phyloP scores from a whole-genome alignment of 1,284 basidiomycete species.

The Vanrija sp. region DNA sequence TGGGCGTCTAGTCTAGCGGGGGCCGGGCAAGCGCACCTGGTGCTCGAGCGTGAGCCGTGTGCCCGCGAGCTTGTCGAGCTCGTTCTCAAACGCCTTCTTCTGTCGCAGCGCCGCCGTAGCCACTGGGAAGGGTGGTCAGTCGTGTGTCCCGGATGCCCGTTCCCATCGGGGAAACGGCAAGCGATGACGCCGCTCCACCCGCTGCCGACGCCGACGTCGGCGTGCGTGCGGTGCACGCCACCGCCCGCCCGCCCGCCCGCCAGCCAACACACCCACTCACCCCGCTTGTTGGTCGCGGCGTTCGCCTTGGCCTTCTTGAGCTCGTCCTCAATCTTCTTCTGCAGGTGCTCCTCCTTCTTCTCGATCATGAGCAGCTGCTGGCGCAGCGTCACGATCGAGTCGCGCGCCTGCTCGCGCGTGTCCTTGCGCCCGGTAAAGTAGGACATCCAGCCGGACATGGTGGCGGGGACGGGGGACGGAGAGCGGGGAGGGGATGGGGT shows the following conservation, averaged over 20 bases:
- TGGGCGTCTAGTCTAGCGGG: too few species aligned
- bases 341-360: slow-evolving; percentile 97
- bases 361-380: slow-evolving; percentile 92
- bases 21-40: slow-evolving; percentile 57
- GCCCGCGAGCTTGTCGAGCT: slow-evolving; percentile 82
- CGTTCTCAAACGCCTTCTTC: slow-evolving; percentile 82
- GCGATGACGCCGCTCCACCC: not conserved
- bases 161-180: too few species aligned
- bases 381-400: slow-evolving; percentile 80
- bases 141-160: too few species aligned
- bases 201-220: not conserved
- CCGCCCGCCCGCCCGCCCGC: not conserved
- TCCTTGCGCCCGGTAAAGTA: slow-evolving; percentile 69
- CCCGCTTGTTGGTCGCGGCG: slow-evolving; percentile 87
- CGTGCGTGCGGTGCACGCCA: not conserved
- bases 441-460: slow-evolving; percentile 84
- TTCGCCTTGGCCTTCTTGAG: slow-evolving; percentile 86
- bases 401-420: slow-evolving; percentile 71
- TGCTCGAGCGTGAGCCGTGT: slow-evolving; percentile 90
- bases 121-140: slow-evolving; percentile 51
- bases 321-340: slow-evolving; percentile 97
- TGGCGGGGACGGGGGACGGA: slow-evolving; percentile 32
- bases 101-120: slow-evolving; percentile 88
- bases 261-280: slow-evolving; percentile 55
- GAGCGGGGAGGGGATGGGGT: not conserved